Evolutionary conservation across 441 rosid genomes (phyloP).

Genomic region (Gossypium aridum): DNA sequence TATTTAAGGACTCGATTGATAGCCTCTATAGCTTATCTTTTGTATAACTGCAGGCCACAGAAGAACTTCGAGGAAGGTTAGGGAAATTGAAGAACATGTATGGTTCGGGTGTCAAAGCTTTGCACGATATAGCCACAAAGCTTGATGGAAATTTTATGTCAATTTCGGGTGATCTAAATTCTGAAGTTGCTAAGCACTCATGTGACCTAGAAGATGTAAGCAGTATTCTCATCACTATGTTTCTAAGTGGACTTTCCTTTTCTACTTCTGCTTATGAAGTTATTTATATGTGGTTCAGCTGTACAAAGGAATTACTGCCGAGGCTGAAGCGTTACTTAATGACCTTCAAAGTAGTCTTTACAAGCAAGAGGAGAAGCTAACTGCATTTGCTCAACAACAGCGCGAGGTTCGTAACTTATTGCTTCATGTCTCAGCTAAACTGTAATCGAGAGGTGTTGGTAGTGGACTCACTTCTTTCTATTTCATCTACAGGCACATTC

Average conservation of each 20-base stretch:
- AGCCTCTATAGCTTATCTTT: constrained; percentile 12
- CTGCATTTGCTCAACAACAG: constrained; percentile 74
- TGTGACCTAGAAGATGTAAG: constrained; percentile 76
- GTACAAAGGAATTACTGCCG: constrained; percentile 79
- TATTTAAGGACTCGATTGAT: constrained; percentile 4
- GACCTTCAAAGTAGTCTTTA: constrained; percentile 83
- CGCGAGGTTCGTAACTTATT: constrained; percentile 45
- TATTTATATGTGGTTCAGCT: constrained; percentile 46
- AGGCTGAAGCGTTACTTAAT: constrained; percentile 76
- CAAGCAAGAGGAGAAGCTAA: constrained; percentile 76
- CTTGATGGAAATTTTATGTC: constrained; percentile 67
- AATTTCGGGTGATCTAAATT: constrained; percentile 61
- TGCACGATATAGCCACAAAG: constrained; percentile 67
- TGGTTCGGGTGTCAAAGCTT: constrained; percentile 64
- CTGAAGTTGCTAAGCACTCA: constrained; percentile 86
- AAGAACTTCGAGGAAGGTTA: constrained; percentile 64
- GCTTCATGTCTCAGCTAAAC: background rate
- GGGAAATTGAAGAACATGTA: constrained; percentile 58
- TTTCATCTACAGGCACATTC: constrained; percentile 61
- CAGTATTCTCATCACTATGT: no score
- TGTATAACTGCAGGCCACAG: constrained; percentile 57
- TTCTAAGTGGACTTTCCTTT: background rate
- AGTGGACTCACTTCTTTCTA: background rate
- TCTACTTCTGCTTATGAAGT: background rate
- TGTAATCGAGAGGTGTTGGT: background rate